phyloP scores from a whole-genome alignment of 2,329 filamentous ascomycete species.

The Aspergillus ochraceus region DNA sequence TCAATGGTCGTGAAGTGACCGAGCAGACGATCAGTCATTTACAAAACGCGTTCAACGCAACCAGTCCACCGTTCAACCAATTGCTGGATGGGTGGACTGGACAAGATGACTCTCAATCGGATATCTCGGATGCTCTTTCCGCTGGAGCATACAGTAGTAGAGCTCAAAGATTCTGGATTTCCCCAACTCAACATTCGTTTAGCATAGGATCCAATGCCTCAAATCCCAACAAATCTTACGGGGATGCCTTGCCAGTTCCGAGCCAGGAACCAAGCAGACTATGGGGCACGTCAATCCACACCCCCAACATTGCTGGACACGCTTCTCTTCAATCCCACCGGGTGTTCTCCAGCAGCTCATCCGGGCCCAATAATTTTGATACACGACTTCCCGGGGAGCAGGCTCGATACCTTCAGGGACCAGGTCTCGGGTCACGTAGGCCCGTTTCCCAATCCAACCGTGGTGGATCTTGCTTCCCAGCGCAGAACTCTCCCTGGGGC shows the following conservation, averaged over 20 bases:
- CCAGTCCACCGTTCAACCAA: constrained; percentile 44
- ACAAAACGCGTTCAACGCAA: constrained; percentile 55
- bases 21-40: constrained; percentile 53
- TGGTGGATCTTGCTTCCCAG: constrained; percentile 33
- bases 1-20: constrained; percentile 48
- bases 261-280: constrained; percentile 31
- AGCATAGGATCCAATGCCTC: constrained; percentile 25
- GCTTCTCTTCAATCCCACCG: constrained; percentile 31
- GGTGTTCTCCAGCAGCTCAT: constrained; percentile 37
- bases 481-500: constrained; percentile 35
- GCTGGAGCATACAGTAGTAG: constrained; percentile 43
- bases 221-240: constrained; percentile 28
- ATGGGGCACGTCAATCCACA: constrained; percentile 29
- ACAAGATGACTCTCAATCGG: constrained; percentile 47
- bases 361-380: constrained; percentile 29
- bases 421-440: constrained; percentile 28
- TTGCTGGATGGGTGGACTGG: constrained; percentile 45
- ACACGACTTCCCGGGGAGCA: constrained; percentile 33
- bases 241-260: constrained; percentile 23
- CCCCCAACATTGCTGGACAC: constrained; percentile 20
- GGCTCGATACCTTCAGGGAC: constrained; percentile 25
- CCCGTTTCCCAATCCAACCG: constrained; percentile 33
- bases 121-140: constrained; percentile 45
- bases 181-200: constrained; percentile 27
- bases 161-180: constrained; percentile 34